phyloP scores from a whole-genome alignment of 139 green algal species.

The Chara braunii region DNA sequence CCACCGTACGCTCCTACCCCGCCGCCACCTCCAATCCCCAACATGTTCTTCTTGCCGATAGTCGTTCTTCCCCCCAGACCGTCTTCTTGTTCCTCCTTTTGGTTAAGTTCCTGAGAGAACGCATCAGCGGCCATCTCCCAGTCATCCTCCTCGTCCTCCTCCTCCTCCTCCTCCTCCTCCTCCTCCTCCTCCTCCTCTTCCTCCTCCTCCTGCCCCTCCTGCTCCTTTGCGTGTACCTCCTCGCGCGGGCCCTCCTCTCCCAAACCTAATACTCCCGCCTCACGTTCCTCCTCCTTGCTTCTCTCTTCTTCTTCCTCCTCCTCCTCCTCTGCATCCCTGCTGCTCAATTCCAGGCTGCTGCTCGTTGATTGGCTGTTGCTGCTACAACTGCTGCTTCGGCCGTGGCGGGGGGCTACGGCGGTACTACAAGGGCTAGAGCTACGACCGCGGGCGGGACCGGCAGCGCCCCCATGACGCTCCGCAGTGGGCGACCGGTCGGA shows the following conservation, averaged over 20 bases:
- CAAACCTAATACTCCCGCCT: constrained; percentile 4
- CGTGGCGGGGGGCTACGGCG: too few relatives aligned
- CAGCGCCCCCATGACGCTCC: too few relatives aligned
- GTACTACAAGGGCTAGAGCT: too few relatives aligned
- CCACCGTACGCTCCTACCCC: background rate
- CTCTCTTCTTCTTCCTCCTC: background rate
- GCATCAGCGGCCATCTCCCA: background rate
- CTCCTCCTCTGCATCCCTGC: background rate
- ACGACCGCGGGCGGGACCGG: too few relatives aligned
- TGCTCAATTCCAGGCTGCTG: constrained; percentile 5
- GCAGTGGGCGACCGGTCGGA: too few relatives aligned
- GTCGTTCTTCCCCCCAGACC: background rate
- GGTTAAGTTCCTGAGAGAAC: background rate
- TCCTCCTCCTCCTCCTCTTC: constrained; percentile 15
- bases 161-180: background rate
- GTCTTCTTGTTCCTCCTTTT: background rate
- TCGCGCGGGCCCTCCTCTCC: background rate
- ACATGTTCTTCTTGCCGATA: background rate
- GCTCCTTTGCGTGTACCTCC: background rate
- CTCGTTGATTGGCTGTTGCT: too few relatives aligned
- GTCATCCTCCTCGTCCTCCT: background rate
- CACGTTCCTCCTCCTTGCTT: constrained; percentile 10
- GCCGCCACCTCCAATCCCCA: background rate
- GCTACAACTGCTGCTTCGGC: too few relatives aligned
- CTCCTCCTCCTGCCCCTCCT: background rate